A percentile compares a stretch with the other conserved stretches of the same genome.
phyloP scores from a whole-genome alignment of 352 stramenopile genomes.

The Pythium aphanidermatum region DNA sequence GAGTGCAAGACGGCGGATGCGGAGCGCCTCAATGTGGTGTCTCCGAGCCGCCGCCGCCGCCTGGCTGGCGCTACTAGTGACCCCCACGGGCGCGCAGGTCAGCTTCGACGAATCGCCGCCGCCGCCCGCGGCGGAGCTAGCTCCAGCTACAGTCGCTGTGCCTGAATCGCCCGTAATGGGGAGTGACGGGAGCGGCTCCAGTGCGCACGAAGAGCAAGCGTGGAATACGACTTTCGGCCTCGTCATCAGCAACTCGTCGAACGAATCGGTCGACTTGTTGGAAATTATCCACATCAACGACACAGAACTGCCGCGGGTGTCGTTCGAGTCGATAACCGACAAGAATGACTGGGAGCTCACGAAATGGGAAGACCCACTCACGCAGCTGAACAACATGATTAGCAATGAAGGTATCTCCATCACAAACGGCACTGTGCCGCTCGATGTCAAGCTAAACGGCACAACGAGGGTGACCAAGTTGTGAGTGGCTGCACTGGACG shows the following conservation, averaged over 20 bases:
- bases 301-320: conserved; percentile 7
- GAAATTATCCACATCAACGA: conserved; percentile 11
- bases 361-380: conserved; percentile 22
- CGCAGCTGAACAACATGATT: conserved; percentile 16
- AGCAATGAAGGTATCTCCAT: conserved; percentile 15
- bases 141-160: too few species aligned
- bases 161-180: too few species aligned
- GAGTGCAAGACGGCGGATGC: too few species aligned
- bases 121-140: too few species aligned
- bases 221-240: conserved; percentile 5
- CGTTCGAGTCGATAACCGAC: conserved; percentile 20
- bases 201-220: too few species aligned
- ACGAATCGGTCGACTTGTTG: conserved; percentile 10
- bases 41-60: too few species aligned
- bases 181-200: too few species aligned
- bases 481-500: conserved; percentile 1
- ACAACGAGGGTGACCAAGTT: conserved; percentile 3
- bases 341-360: conserved; percentile 10
- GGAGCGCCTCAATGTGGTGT: too few species aligned
- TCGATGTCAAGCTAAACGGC: conserved; percentile 14
- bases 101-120: too few species aligned
- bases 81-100: too few species aligned
- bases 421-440: neutral
- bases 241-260: conserved; percentile 8
- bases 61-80: too few species aligned